Base-by-base conservation (phyloP, 768 basidiomycete genomes). In the Porphyrellus cyaneotinctus region DNA sequence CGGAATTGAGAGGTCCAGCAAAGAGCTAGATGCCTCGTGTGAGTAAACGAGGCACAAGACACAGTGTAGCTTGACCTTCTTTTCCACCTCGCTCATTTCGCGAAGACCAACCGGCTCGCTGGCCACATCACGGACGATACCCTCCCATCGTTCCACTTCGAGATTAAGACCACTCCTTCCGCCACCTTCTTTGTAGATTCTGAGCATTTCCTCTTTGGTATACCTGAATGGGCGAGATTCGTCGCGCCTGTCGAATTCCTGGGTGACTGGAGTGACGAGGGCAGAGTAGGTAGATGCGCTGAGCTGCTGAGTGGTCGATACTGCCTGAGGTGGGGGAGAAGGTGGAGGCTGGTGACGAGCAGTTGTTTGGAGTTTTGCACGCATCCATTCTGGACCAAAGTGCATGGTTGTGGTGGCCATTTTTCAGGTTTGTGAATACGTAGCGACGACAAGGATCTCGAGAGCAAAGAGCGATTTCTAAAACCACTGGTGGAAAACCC, bases 301-400 rank as follows among this genome's bases (percentile, higher is more conserved):
- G 75, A 77, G 71, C 74, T 78, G 53, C 78, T 76, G 48, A 70
- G 70, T 49, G 69, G 70, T 52, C 64, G 67, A 59, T 67, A 68
- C 30, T 68, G 58, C 24, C 64, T 70, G 66, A 35, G 79, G 80
- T 26, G 85, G 85, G 23, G 86, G 81, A 2, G 87, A 78, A 15
- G 87, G 77, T 45, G 81, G 78, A 47, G 68, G 75, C 57, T 77
- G 83, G 38, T 75, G 70, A 64, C 78, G 82, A 56, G 77, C 65
- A 41, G 78, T 68, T 42, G 77, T 70, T 52, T 82, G 80, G 56
- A 80, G 81, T 74, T 91, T 91, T 59, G 84, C 80, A 63, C 90
- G 83, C 90, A 92, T 91, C 90, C 90, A 92, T 73, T 92, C 90
- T 43, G 90, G 90, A 64, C 88, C 90, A 76, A 92, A 92, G 69